A percentile compares a stretch with the other conserved stretches of the same genome.
phyloP scores from a whole-genome alignment of 176 grass and related monocot genomes.

The Zea luxurians region DNA sequence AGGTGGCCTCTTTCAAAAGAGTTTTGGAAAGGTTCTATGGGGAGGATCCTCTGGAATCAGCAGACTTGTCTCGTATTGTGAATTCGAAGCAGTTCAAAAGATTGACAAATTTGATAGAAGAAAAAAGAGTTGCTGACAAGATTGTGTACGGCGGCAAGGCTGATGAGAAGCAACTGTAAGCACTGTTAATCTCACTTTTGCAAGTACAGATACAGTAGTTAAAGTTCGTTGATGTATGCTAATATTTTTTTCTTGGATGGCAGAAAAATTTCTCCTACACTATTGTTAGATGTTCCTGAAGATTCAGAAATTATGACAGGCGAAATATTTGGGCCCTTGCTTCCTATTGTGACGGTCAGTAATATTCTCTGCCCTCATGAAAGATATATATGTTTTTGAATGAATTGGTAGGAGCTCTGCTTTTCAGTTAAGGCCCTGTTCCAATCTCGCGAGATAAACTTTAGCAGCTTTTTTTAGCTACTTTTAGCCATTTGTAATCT shows the following conservation, averaged over 20 bases:
- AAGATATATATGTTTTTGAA: too few relatives aligned
- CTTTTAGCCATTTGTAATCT: too few relatives aligned
- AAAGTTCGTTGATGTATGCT: constrained; percentile 13
- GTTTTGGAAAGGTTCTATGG: constrained; percentile 79
- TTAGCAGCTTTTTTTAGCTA: too few relatives aligned
- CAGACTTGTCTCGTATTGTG: constrained; percentile 82
- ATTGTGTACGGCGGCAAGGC: constrained; percentile 67
- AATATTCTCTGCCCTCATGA: not conserved
- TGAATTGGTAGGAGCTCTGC: too few relatives aligned
- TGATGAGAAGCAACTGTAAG: constrained; percentile 75
- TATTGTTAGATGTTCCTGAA: constrained; percentile 71
- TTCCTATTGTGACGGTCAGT: constrained; percentile 85
- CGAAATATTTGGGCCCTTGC: constrained; percentile 84
- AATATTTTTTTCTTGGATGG: constrained; percentile 12
- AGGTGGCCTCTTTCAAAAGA: constrained; percentile 71
- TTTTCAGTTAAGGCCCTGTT: too few relatives aligned
- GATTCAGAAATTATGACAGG: constrained; percentile 67
- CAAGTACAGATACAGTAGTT: not conserved
- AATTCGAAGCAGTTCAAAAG: constrained; percentile 66
- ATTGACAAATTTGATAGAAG: constrained; percentile 64
- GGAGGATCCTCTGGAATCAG: constrained; percentile 65
- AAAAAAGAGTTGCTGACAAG: constrained; percentile 59
- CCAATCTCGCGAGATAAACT: too few relatives aligned
- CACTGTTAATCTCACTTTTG: not conserved
- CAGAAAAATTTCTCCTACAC: constrained; percentile 82